Evolutionary conservation across 2,329 filamentous ascomycete genomes (phyloP).

Genomic region (Alternaria infectoria): DNA sequence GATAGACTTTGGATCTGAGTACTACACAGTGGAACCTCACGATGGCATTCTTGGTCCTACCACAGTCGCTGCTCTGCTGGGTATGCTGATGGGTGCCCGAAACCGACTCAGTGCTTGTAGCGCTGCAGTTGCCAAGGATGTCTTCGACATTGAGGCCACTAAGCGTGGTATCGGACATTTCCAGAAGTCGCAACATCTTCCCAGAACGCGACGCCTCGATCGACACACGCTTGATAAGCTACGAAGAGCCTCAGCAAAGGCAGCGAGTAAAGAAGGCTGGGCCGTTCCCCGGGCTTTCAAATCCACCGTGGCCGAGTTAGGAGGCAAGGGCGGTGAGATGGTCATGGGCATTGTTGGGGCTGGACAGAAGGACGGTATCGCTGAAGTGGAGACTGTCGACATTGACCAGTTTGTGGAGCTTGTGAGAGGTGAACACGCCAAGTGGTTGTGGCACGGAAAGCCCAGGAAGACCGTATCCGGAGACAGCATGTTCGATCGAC

Average conservation of each 20-base stretch:
- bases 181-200: constrained; percentile 85
- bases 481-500: constrained; percentile 47
- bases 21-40: constrained; percentile 89
- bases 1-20: constrained; percentile 88
- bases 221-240: constrained; percentile 81
- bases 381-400: constrained; percentile 90
- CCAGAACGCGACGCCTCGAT: constrained; percentile 79
- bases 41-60: constrained; percentile 93
- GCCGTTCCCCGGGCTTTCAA: constrained; percentile 93
- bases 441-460: constrained; percentile 96
- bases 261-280: constrained; percentile 87
- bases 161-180: constrained; percentile 87
- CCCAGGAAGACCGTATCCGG: constrained; percentile 65
- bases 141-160: constrained; percentile 82
- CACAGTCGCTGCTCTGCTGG: constrained; percentile 85
- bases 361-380: constrained; percentile 85
- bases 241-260: constrained; percentile 85
- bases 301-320: constrained; percentile 90
- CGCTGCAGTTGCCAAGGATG: constrained; percentile 85
- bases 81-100: constrained; percentile 85
- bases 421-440: constrained; percentile 79
- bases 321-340: constrained; percentile 91
- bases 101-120: constrained; percentile 87
- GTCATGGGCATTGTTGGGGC: constrained; percentile 90
- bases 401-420: constrained; percentile 82